Percentiles rank a stretch among this genome's conserved stretches.
Evolutionary conservation across 1,284 basidiomycete genomes (phyloP).

Genomic region (Heterobasidion irregulare): DNA sequence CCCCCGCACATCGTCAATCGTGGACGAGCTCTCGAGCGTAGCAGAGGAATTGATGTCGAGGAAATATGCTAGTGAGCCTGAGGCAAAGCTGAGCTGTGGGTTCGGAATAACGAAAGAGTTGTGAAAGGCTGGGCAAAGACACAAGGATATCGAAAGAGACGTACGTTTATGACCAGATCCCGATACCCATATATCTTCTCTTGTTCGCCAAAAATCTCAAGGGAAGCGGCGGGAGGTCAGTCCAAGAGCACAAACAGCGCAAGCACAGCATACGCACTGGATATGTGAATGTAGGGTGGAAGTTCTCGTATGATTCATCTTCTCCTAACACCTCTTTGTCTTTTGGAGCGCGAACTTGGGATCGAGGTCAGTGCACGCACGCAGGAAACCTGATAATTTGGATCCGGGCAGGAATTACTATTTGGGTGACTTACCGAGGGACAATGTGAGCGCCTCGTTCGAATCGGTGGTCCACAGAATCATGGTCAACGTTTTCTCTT

Average conservation of each 20-base stretch:
- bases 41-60: slow-evolving; percentile 63
- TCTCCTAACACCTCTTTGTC: slow-evolving; percentile 56
- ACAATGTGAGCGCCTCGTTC: slow-evolving; percentile 69
- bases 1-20: slow-evolving; percentile 84
- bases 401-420: not conserved
- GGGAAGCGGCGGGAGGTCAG: not conserved
- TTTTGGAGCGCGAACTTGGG: slow-evolving; percentile 49
- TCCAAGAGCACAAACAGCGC: not conserved
- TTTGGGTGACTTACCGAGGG: slow-evolving; percentile 47
- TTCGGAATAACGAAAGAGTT: not conserved
- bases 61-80: slow-evolving; percentile 77
- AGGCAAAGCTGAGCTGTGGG: slow-evolving; percentile 72
- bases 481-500: slow-evolving; percentile 20
- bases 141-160: slow-evolving; percentile 17
- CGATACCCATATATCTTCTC: slow-evolving; percentile 96
- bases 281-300: slow-evolving; percentile 84
- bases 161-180: slow-evolving; percentile 74
- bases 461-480: slow-evolving; percentile 66
- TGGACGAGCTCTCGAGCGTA: slow-evolving; percentile 62
- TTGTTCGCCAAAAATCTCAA: slow-evolving; percentile 89
- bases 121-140: slow-evolving; percentile 2
- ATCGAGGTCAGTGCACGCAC: no score
- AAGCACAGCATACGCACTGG: slow-evolving; percentile 42
- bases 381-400: no score
- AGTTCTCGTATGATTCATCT: slow-evolving; percentile 54